Conservation (phyloP, 1,284 basidiomycete genomes). For the Ganoderma sinense region DNA sequence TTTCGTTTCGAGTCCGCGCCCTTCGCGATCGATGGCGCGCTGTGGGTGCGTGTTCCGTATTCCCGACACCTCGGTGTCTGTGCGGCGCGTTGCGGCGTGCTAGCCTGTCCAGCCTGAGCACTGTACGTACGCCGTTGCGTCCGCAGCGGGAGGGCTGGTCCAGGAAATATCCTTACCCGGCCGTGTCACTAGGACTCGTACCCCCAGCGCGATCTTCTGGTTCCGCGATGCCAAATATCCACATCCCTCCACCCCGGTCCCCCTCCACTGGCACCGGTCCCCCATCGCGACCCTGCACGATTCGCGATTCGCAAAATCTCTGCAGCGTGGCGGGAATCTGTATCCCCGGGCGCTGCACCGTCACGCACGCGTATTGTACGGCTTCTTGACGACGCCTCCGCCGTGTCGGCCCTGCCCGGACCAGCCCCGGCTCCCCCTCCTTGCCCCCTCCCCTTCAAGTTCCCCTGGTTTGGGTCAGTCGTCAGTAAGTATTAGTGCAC, state of each 20-base stretch:
- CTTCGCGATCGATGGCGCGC: background rate
- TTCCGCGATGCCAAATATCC: background rate
- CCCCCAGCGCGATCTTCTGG: background rate
- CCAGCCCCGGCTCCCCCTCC: too few relatives aligned
- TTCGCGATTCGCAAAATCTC: background rate
- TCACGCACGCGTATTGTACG: too few relatives aligned
- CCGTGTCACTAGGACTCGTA: too few relatives aligned
- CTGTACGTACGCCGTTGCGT: background rate
- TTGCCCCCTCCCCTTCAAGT: too few relatives aligned
- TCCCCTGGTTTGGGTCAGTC: background rate
- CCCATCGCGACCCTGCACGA: constrained; percentile 1
- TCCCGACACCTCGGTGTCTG: background rate
- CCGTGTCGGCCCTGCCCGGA: background rate
- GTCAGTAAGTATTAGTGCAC: too few relatives aligned
- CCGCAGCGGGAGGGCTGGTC: background rate
- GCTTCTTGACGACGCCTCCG: background rate
- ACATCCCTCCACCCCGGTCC: background rate
- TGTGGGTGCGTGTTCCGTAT: background rate
- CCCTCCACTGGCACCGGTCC: too few relatives aligned
- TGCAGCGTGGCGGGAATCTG: background rate
- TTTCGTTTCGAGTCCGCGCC: background rate
- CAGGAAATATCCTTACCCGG: background rate
- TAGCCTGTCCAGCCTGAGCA: too few relatives aligned
- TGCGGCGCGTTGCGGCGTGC: background rate
- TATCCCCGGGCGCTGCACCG: background rate